Percentiles rank a stretch among this genome's conserved stretches.
phyloP scores from a whole-genome alignment of 2,329 filamentous ascomycete genomes.

The Neofusicoccum ribis region DNA sequence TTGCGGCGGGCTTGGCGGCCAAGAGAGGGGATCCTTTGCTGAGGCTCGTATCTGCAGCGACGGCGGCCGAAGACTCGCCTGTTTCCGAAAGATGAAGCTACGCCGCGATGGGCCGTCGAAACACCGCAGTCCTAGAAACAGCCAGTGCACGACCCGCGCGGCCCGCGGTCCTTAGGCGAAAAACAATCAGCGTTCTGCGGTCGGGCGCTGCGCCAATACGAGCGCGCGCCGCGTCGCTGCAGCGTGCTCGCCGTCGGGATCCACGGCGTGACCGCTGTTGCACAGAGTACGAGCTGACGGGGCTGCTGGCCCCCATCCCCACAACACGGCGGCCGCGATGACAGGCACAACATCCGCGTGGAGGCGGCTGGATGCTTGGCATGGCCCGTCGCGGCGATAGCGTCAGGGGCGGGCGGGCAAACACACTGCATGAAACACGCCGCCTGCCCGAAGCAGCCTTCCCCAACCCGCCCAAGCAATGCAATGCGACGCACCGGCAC shows the following conservation, averaged over 20 bases:
- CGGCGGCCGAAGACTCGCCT: not conserved
- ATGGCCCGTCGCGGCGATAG: not conserved
- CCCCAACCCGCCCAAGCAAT: not conserved
- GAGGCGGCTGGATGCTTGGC: not conserved
- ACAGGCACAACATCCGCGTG: not conserved
- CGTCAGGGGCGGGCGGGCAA: not conserved
- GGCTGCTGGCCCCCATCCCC: not conserved
- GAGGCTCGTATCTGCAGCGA: not conserved
- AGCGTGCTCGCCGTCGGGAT: not conserved
- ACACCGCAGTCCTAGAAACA: not conserved
- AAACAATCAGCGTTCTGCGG: not conserved
- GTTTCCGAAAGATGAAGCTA: not conserved
- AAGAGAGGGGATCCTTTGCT: not conserved
- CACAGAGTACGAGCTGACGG: not conserved
- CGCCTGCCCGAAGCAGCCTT: not conserved
- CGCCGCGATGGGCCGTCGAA: not conserved
- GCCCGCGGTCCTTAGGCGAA: not conserved
- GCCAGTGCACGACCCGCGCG: not conserved
- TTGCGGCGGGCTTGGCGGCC: too few species aligned
- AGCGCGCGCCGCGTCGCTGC: not conserved
- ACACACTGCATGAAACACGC: slow-evolving; percentile 9
- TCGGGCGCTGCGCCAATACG: not conserved
- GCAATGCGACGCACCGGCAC: slow-evolving; percentile 5
- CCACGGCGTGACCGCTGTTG: not conserved
- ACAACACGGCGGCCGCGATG: not conserved